These are phyloP conservation scores for Grigorovia transvaalensis DNA, from an alignment of 805 yeast genomes.

Conservation along the genomic window DNA sequence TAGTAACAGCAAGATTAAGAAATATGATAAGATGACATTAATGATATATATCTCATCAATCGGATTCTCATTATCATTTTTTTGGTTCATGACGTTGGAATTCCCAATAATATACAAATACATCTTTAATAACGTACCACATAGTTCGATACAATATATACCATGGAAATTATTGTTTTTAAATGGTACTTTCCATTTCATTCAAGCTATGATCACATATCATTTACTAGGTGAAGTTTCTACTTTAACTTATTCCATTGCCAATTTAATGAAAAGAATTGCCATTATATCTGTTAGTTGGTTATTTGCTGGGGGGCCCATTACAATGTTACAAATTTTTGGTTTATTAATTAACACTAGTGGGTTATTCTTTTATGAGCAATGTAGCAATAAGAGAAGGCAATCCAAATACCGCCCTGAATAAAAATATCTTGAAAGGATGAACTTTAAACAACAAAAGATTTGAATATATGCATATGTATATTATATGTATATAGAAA, in stretches of 20 bases:
- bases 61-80: conserved; percentile 63
- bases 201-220: conserved; percentile 73
- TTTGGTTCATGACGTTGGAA: conserved; percentile 62
- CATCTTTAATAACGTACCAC: conserved; percentile 11
- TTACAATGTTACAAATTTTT: conserved; percentile 36
- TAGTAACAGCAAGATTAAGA: conserved; percentile 14
- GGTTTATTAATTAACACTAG: conserved; percentile 43
- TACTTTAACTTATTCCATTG: conserved; percentile 78
- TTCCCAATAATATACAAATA: conserved; percentile 29
- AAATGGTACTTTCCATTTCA: conserved; percentile 68
- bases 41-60: conserved; percentile 66
- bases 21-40: conserved; percentile 74
- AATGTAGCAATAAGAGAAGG: conserved; percentile 24
- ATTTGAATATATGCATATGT: background rate
- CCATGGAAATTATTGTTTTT: conserved; percentile 45
- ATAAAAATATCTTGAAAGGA: background rate
- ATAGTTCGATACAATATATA: conserved; percentile 19
- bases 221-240: conserved; percentile 72
- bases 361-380: conserved; percentile 55
- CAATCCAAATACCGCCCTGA: conserved; percentile 6
- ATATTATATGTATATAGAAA: background rate
- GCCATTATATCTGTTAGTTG: conserved; percentile 73
- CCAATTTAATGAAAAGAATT: conserved; percentile 81
- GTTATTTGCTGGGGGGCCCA: conserved; percentile 42
- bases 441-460: too few relatives aligned